Evolutionary conservation across 2,329 filamentous ascomycete species (phyloP).

Genomic region (Didymella pinodella): DNA sequence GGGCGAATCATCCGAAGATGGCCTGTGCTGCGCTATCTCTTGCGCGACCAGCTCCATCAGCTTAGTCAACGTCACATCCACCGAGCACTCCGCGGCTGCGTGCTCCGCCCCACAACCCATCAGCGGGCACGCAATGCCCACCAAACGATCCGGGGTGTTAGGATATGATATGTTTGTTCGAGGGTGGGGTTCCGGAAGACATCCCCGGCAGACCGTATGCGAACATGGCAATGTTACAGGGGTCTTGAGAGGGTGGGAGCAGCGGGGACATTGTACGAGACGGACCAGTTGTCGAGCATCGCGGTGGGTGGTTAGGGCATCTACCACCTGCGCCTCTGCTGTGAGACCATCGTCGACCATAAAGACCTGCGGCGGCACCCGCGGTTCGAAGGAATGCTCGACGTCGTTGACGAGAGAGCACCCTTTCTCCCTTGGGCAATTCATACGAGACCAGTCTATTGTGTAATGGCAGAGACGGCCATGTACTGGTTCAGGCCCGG

Average conservation of each 20-base stretch:
- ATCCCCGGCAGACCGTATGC: slow-evolving; percentile 76
- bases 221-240: slow-evolving; percentile 85
- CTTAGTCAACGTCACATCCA: slow-evolving; percentile 79
- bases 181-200: slow-evolving; percentile 71
- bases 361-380: slow-evolving; percentile 45
- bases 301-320: slow-evolving; percentile 58
- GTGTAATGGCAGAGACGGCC: slow-evolving; percentile 29
- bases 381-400: slow-evolving; percentile 44
- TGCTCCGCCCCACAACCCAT: slow-evolving; percentile 73
- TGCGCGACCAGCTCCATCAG: slow-evolving; percentile 63
- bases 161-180: slow-evolving; percentile 81
- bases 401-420: slow-evolving; percentile 44
- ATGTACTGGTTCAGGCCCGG: slow-evolving; percentile 29
- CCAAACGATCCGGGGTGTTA: slow-evolving; percentile 68
- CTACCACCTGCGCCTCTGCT: slow-evolving; percentile 44
- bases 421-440: slow-evolving; percentile 44
- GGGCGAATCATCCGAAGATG: slow-evolving; percentile 44
- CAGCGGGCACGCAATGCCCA: slow-evolving; percentile 79
- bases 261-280: slow-evolving; percentile 78
- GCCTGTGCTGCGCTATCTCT: slow-evolving; percentile 57
- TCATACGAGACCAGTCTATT: slow-evolving; percentile 44
- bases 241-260: slow-evolving; percentile 70
- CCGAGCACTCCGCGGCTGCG: slow-evolving; percentile 75
- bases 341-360: slow-evolving; percentile 53
- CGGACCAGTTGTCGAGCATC: slow-evolving; percentile 72